Base-by-base conservation (phyloP, 305 asterid species). In the Lippia alba region DNA sequence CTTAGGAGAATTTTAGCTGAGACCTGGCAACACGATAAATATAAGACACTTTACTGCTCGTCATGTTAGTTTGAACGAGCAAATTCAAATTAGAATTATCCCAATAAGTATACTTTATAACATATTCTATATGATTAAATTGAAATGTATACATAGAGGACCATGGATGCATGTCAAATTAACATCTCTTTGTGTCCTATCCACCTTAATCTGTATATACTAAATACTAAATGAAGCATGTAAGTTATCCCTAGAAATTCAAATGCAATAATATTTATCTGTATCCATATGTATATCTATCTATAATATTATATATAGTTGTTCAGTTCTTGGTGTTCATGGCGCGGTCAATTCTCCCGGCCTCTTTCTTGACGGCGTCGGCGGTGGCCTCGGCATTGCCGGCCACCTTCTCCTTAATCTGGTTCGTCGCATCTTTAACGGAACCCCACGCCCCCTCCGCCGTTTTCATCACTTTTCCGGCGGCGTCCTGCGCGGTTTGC, bases 321-420 rank as follows among this genome's bases (percentile, higher is more conserved):
- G 16, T 34, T 58, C 46, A 76, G 15, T 76, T 76, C 50, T 81
- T 60, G 24, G 80, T 56, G 46, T 77, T 74, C 33, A 76, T 6
- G 62, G 66, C 20, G 49, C 75, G 75, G 1, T 83, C 66, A 41
- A 74, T 56, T 36, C 78, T 74, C 12, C 69, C 83, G 0, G 80
- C 81, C 46, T 62, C 79, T 48, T 82, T 72, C 12, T 8, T 74
- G 44, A 72, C 40, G 61, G 77, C 30, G 4, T 83, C 81, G 20
- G 83, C 66, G 65, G 88, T 6, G 54, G 78, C 82, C 63, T 84
- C 88, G 8, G 86, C 84, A 64, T 76, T 76, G 5, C 79, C 81
- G 2, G 32, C 85, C 67, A 78, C 88, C n/a, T 79, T 58, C 49
- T 79, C 84, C 66, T 83, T 86, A 60, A 83, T 74, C 74, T 81